These are phyloP conservation scores for Theobroma grandiflorum DNA, from an alignment of 441 rosid genomes.

Conservation along the genomic window DNA sequence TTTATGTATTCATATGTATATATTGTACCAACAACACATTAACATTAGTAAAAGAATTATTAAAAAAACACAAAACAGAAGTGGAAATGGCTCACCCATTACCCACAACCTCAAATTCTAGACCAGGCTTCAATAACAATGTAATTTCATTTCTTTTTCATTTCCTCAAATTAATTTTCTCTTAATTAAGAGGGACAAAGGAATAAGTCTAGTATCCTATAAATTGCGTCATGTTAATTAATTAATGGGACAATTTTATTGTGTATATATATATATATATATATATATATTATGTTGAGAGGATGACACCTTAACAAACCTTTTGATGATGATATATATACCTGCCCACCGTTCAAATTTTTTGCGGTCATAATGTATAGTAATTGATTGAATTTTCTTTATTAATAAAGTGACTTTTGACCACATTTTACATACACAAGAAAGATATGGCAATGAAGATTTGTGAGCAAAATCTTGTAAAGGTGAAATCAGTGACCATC, in stretches of 20 bases:
- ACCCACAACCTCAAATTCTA: neutral
- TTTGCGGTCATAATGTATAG: neutral
- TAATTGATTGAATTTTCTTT: neutral
- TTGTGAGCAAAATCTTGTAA: neutral
- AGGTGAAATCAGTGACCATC: neutral
- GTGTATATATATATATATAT: no score
- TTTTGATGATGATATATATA: neutral
- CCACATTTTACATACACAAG: neutral
- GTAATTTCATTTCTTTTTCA: neutral
- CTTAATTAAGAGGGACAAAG: neutral
- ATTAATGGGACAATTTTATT: no score
- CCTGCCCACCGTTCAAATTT: neutral
- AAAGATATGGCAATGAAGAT: neutral
- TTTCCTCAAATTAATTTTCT: neutral
- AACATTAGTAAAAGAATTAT: neutral
- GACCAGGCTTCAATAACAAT: neutral
- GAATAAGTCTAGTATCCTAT: neutral
- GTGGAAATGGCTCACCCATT: no score
- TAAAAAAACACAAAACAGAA: no score
- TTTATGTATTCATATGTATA: no score
- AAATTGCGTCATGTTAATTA: no score
- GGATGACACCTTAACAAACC: neutral
- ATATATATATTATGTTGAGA: neutral
- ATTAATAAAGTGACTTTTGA: conserved; percentile 19
- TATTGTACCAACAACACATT: neutral